Evolutionary conservation across 2,329 filamentous ascomycete genomes (phyloP), one percentile per base, ranked within the genome.

Genomic region (Curvularia hawaiiensis): DNA sequence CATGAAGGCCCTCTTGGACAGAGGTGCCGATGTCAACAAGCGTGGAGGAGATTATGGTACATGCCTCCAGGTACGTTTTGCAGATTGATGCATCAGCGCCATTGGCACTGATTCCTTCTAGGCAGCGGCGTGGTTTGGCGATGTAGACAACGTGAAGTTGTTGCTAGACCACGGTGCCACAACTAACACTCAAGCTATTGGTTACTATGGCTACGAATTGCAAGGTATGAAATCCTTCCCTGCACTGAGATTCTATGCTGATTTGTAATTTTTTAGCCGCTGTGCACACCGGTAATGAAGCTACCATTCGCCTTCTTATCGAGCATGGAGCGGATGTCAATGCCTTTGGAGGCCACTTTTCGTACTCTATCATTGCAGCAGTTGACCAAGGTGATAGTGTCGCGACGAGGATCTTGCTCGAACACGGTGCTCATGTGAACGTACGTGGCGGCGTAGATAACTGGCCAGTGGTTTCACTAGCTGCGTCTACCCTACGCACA

Each of bases 1-100:
- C 31, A 50, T 69, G 51, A 40, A 56, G 39, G 57, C 57, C 1
- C 58, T 71, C 3, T 54, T 70, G 5, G 61, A 58, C 2, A 59
- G 58, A 49, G 64, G 61, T 0, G 66, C 66, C 4, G 51, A 70
- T 53, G 65, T 67, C 5, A 69, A 67, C 40, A 64, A 64, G 43
- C 60, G 54, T 2, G 64, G 61, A 6, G 67, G 65, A 4, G 58
- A 62, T 6, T 68, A 70, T 46, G 64, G 67, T 10, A 65, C 60
- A 9, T 60, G 64, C 5, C 51, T 71, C 8, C 63, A 69, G 51
- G 61, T 47, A 4, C 1, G 18, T 33, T 20, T 9, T 9, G 11
- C 14, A 16, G 3, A 47, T 20, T 8, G 12, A 22, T 3, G 10
- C 12, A 20, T 8, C 12, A 22, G n/a, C 11, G 11, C 12, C 6